Percentiles rank a stretch among this genome's conserved stretches.
phyloP scores from a whole-genome alignment of 441 rosid genomes.

The Pelargonium cotyledonis region DNA sequence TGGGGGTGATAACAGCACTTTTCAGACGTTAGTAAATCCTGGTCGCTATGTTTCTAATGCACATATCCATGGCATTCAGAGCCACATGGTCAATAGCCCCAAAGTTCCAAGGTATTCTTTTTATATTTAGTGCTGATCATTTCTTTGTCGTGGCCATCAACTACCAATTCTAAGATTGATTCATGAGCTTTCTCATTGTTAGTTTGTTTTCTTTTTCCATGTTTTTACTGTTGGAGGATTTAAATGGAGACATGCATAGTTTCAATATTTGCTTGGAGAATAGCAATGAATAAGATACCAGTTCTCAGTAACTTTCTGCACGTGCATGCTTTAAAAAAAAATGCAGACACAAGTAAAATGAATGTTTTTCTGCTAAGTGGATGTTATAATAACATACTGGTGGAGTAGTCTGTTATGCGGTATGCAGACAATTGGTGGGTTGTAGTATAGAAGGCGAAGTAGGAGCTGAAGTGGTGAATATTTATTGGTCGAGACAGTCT shows the following conservation, averaged over 20 bases:
- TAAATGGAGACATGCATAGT: not conserved
- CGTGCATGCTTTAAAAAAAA: no score
- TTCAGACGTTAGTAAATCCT: conserved; percentile 75
- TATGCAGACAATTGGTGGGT: no score
- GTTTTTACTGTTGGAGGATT: no score
- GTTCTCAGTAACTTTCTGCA: not conserved
- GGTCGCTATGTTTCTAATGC: conserved; percentile 46
- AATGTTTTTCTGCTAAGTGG: not conserved
- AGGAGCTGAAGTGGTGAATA: not conserved
- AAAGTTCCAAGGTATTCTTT: conserved; percentile 68
- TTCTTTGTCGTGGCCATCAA: conserved; percentile 4
- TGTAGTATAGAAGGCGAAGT: not conserved
- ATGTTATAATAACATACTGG: not conserved
- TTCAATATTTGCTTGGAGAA: not conserved
- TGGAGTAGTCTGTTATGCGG: not conserved
- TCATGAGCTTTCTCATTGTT: no score
- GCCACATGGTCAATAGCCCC: conserved; percentile 58
- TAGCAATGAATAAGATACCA: not conserved
- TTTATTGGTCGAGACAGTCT: not conserved
- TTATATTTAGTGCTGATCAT: conserved; percentile 4
- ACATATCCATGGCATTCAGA: conserved; percentile 54
- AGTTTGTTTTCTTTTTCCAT: no score
- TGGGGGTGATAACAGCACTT: conserved; percentile 82
- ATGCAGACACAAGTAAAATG: not conserved
- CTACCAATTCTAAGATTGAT: not conserved